A percentile compares a stretch with the other conserved stretches of the same genome.
These are phyloP conservation scores for Backusella westeae DNA, from an alignment of 192 early-diverging fungal species.

Conservation along the genomic window DNA sequence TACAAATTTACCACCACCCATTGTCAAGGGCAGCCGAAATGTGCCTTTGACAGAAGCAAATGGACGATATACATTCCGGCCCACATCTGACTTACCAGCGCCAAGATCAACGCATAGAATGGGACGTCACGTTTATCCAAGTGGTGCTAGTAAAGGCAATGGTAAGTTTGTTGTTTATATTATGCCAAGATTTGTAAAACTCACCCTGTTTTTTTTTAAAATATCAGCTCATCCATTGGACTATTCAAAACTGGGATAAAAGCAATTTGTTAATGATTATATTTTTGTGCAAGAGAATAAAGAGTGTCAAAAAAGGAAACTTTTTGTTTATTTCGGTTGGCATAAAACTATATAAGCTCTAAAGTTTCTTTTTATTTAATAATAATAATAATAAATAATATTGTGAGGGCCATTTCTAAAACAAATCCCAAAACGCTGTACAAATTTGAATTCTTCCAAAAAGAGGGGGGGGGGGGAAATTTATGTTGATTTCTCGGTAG, in stretches of 20 bases:
- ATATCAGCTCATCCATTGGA: slow-evolving; percentile 11
- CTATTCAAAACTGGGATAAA: background rate
- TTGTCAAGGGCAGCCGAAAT: background rate
- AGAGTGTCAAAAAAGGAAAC: too few relatives aligned
- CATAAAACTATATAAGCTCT: too few relatives aligned
- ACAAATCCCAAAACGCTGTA: too few relatives aligned
- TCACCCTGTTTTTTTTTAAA: background rate
- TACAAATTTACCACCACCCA: background rate
- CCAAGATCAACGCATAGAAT: background rate
- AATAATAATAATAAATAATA: too few relatives aligned
- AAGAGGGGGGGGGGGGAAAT: too few relatives aligned
- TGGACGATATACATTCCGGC: slow-evolving; percentile 27
- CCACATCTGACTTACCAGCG: slow-evolving; percentile 18
- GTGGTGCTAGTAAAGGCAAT: slow-evolving; percentile 19
- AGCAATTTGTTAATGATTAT: background rate
- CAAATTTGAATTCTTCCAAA: background rate
- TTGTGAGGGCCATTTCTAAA: too few relatives aligned
- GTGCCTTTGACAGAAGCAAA: slow-evolving; percentile 19
- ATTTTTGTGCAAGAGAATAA: background rate
- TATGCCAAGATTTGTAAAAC: background rate
- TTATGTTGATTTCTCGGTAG: slow-evolving; percentile 11
- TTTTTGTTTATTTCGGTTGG: too few relatives aligned
- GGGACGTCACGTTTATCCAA: slow-evolving; percentile 21
- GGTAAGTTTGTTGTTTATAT: slow-evolving; percentile 1
- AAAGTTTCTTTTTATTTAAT: background rate